Evolutionary conservation across 345 rosid genomes (phyloP), one percentile per base, ranked within the genome.

Genomic region (Ceriops tagal): DNA sequence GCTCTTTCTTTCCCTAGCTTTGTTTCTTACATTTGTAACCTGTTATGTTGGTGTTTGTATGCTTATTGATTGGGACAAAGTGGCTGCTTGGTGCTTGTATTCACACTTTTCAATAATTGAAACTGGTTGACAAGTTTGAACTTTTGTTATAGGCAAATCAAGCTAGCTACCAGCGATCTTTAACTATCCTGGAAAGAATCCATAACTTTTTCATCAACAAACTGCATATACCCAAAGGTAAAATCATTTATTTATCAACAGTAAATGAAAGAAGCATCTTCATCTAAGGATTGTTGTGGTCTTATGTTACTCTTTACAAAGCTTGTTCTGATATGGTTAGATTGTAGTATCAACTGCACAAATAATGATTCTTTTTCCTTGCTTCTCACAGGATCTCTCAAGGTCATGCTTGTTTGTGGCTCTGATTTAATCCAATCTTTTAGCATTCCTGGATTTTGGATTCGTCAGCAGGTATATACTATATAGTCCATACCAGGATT

Each of bases 321-420:
- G 31, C 53, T 1, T 27, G 51, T 57, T 66, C 62, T 28, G 62
- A 43, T 43, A 43, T 43, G 16, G 49, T 65, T 60, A 34, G 34
- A 24, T 61, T 31, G 11, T 49, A 27, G 20, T 53, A 27, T 26
- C 6, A 26, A 49, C 22, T 16, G 56, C 53, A 60, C 46, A 58
- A 5, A 58, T 67, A 18, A 62, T 9, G 3, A 20, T 30, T 65
- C 26, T 4, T 75, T 47, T 43, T 37, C 53, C 47, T 69, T 73
- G 47, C 13, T 65, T 19, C 53, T 76, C 68, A 69, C 75, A 92
- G 98, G 68, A 66, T 81, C 88, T 80, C 87, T 87, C 30, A 85
- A 75, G 77, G 84, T 90, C 78, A 86, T 92, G 97, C 88, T 95
- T 64, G 74, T 95, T 39, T 95, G 99, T 71, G 98, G 96, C 82